phyloP scores from a whole-genome alignment of 2,329 filamentous ascomycete genomes.

The Zymoseptoria crescenta region DNA sequence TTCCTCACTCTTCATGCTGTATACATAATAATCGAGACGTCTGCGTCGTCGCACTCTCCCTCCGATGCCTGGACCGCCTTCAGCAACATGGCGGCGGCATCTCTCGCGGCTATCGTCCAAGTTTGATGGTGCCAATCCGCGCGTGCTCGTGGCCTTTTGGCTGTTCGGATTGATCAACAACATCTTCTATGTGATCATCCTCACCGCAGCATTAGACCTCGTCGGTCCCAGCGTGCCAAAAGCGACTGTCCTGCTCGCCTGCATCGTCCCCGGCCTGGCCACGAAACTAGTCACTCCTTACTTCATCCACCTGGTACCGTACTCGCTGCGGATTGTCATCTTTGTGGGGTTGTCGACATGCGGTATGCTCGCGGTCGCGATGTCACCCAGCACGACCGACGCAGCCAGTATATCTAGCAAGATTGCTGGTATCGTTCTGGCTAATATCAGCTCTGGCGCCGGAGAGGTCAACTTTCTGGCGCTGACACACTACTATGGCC shows the following conservation, averaged over 20 bases:
- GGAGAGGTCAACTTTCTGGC: conserved; percentile 89
- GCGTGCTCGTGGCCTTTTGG: conserved; percentile 80
- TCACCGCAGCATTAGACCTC: conserved; percentile 89
- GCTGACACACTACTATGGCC: conserved; percentile 87
- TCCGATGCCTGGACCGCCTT: conserved; percentile 50
- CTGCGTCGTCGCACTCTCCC: conserved; percentile 24
- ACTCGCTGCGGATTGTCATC: conserved; percentile 62
- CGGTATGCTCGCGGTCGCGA: conserved; percentile 83
- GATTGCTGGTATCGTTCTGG: conserved; percentile 73
- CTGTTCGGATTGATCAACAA: conserved; percentile 62
- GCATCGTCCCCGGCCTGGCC: conserved; percentile 81
- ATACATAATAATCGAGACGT: neutral
- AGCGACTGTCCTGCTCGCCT: conserved; percentile 83
- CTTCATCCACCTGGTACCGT: conserved; percentile 83
- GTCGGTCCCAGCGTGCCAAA: conserved; percentile 83
- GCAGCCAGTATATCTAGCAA: conserved; percentile 59
- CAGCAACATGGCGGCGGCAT: conserved; percentile 67
- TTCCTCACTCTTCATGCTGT: neutral
- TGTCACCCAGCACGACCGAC: conserved; percentile 52
- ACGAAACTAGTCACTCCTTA: conserved; percentile 74
- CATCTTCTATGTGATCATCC: conserved; percentile 82
- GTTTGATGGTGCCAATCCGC: conserved; percentile 59
- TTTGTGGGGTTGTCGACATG: conserved; percentile 68
- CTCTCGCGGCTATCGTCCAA: conserved; percentile 55
- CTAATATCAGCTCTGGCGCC: conserved; percentile 75